A percentile compares a stretch with the other conserved stretches of the same genome.
Evolutionary conservation across 2,329 filamentous ascomycete species (phyloP).

Genomic region (Zopfia rhizophila): DNA sequence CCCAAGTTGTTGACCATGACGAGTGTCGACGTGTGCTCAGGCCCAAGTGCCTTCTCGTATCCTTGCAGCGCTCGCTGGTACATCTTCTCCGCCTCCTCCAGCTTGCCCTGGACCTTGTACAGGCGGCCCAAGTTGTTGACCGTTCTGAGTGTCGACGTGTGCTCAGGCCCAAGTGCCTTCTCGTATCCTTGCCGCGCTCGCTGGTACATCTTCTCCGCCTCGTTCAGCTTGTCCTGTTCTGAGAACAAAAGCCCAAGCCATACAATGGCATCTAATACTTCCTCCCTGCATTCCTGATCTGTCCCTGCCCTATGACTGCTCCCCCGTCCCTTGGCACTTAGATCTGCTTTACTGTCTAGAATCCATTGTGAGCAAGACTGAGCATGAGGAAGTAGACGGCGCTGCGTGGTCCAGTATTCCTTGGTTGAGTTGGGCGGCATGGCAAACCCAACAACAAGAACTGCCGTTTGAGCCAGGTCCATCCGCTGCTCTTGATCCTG

Average conservation of each 20-base stretch:
- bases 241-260: too few species aligned
- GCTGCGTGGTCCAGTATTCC: conserved; percentile 13
- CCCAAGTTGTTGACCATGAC: conserved; percentile 1
- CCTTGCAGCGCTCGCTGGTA: conserved; percentile 9
- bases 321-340: too few species aligned
- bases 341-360: too few species aligned
- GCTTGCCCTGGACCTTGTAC: conserved; percentile 21
- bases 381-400: conserved; percentile 13
- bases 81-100: conserved; percentile 10
- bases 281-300: too few species aligned
- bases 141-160: conserved; percentile 17
- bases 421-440: too few species aligned
- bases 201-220: conserved; percentile 1
- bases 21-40: conserved; percentile 2
- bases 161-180: too few species aligned
- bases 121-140: conserved; percentile 20
- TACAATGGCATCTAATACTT: too few species aligned
- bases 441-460: too few species aligned
- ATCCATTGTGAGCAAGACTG: neutral
- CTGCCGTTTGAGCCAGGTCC: too few species aligned
- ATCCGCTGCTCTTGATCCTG: too few species aligned
- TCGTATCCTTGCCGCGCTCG: neutral
- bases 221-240: too few species aligned
- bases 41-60: conserved; percentile 14
- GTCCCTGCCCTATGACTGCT: too few species aligned